Conservation (phyloP, 257 asterid genomes). For the Gynochthodes officinalis region DNA sequence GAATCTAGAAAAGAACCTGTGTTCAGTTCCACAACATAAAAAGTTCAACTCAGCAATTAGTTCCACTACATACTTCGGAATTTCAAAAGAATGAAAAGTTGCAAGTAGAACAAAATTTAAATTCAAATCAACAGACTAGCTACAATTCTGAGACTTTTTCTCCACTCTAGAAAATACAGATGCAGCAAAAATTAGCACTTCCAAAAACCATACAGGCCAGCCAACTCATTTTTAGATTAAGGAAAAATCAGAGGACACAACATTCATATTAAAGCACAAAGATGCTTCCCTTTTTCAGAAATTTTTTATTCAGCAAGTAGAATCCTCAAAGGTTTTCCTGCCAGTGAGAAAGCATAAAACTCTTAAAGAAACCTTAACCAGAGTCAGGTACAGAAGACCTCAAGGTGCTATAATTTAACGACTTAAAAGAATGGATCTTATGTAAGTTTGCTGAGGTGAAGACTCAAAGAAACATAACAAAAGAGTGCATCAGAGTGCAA, state of each 20-base stretch:
- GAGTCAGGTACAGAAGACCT: not conserved
- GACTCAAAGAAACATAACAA: not conserved
- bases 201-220: not conserved
- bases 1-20: conserved; percentile 27
- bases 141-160: not conserved
- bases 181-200: not conserved
- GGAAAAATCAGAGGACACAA: not conserved
- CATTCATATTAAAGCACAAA: not conserved
- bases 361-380: not conserved
- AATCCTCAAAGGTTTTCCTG: not conserved
- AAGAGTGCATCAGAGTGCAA: not conserved
- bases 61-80: conserved; percentile 1
- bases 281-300: not conserved
- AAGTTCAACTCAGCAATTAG: conserved; percentile 9
- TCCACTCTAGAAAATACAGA: not conserved
- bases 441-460: not conserved
- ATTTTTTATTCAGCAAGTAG: not conserved
- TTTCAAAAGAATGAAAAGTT: not conserved
- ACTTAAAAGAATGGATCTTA: not conserved
- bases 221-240: not conserved
- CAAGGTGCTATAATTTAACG: too few relatives aligned
- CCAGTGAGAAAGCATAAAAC: not conserved
- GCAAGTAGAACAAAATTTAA: not conserved
- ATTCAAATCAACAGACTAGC: not conserved
- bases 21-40: conserved; percentile 25